Base-by-base conservation (phyloP, 495 filamentous ascomycete species). In the Aspergillus campestris region DNA sequence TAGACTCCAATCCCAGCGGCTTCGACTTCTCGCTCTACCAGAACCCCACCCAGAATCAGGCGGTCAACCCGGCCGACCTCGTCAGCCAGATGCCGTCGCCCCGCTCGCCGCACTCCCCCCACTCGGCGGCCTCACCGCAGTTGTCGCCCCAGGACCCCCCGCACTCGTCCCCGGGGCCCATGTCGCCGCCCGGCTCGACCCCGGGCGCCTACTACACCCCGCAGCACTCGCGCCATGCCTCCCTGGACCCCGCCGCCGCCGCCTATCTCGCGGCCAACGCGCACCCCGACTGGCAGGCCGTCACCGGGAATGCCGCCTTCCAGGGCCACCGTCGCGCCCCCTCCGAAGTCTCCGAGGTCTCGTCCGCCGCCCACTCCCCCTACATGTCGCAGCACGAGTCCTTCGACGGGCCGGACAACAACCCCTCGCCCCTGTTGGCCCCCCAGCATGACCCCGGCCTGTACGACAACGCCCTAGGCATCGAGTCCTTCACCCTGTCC, bases 321-420 rank as follows among this genome's bases (percentile, higher is more conserved):
- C 79, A 84, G 44, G 67, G 70, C 6, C 89, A 96, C 61, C 79
- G 89, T 44, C 77, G 89, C 57, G 79, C 84, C 31, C 86, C 90
- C 1, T 96, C 91, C 6, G 92, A 96, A 59, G 86, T 85, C 53
- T 96, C 90, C 5, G 92, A 96, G 53, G 75, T 86, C 6, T 86
- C 82, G 4, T 91, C 86, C 11, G 94, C 89, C 13, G 84, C 79
- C 1, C 80, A 81, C 29, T 96, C 91, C 13, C 92, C 92, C 37
- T 87, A 80, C 56, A 58, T 95, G 39, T 75, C 75, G 24, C 87
- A 86, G 57, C 74, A 82, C 42, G 92, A 96, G 42, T 80, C 70
- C 49, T 89, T 91, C 57, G 90, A 96, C 10, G 66, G 70, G 7
- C 66, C 77, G 42, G 84, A 88, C 38, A 82, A 83, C 38, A 78